Base-by-base conservation (phyloP, 495 filamentous ascomycete species). In the Daldinia childiae region DNA sequence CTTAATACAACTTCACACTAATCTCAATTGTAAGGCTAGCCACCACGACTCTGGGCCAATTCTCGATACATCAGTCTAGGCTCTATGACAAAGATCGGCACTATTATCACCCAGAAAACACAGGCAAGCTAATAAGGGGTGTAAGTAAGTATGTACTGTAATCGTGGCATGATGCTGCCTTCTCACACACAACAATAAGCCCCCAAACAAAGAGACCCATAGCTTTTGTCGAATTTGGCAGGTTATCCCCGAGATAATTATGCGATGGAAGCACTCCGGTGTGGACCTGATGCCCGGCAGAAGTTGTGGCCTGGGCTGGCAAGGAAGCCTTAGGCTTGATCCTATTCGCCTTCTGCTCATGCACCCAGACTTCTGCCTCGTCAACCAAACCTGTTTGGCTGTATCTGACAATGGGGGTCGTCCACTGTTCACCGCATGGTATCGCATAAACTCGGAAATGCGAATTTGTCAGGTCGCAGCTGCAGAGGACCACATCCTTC, bases 401-500 rank as follows among this genome's bases (percentile, higher is more conserved):
- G 15, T 43, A 45, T 38, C 71, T 69, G 41, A 39, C 50, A 59
- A 66, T 58, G 43, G 51, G 41, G 57, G 43, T 32, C 41, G 52
- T 59, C 54, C n/a, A 24, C 41, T 17, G 48, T 54, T 74, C 67
- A 74, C 71, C 63, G 71, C 71, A 70, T 43, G 24, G 56, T 38
- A 43, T 74, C 55, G 52, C 55, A 71, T 64, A 36, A 50, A 39
- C 32, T 58, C 48, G 52, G 41, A 39, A 57, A 56, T 64, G 64
- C 59, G 58, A 26, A 60, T 67, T 58, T 54, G 71, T 62, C 56
- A 30, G 50, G 45, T 41, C 65, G 63, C 71, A 74, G 71, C 71
- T 74, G 71, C 71, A 74, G 38, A 58, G 27, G 6, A 54, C 58
- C 54, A 59, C 38, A 24, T 58, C 8, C 52, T 39, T 24, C n/a